phyloP scores from a whole-genome alignment of 2,329 filamentous ascomycete genomes.

The Tolypocladium paradoxum region DNA sequence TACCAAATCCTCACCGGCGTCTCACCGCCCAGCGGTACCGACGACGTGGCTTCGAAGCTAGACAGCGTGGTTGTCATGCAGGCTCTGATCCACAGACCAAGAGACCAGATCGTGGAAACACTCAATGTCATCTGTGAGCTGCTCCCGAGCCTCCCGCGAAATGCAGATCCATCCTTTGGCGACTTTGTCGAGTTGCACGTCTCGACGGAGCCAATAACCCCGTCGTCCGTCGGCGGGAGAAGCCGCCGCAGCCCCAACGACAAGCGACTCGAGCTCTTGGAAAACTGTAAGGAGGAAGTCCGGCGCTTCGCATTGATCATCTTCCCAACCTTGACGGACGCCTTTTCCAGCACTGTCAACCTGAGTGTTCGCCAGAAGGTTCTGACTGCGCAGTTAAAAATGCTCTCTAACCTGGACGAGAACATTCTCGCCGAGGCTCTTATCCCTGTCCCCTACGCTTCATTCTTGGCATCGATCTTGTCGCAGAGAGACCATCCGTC shows the following conservation, averaged over 20 bases:
- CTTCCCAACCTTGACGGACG: slow-evolving; percentile 89
- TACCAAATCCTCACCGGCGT: slow-evolving; percentile 97
- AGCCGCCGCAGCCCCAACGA: slow-evolving; percentile 50
- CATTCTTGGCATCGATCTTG: slow-evolving; percentile 86
- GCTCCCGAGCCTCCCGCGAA: slow-evolving; percentile 60
- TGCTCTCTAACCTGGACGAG: slow-evolving; percentile 89
- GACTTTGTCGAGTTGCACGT: slow-evolving; percentile 33
- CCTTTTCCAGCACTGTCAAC: slow-evolving; percentile 96
- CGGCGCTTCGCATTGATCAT: slow-evolving; percentile 88
- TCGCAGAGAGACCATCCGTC: slow-evolving; percentile 89
- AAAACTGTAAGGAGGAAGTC: slow-evolving; percentile 75
- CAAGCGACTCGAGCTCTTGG: slow-evolving; percentile 69
- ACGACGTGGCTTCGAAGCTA: slow-evolving; percentile 73
- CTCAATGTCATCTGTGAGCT: slow-evolving; percentile 96
- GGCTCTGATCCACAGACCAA: slow-evolving; percentile 85
- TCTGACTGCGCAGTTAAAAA: slow-evolving; percentile 89
- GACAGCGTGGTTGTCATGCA: slow-evolving; percentile 99
- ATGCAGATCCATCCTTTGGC: slow-evolving; percentile 29
- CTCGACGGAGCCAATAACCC: slow-evolving; percentile 27
- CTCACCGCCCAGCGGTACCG: slow-evolving; percentile 70
- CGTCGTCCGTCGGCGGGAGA: slow-evolving; percentile 21
- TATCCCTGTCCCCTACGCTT: slow-evolving; percentile 83
- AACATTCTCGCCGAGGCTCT: slow-evolving; percentile 77
- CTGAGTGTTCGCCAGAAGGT: slow-evolving; percentile 91
- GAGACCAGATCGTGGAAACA: slow-evolving; percentile 94